Evolutionary conservation across 192 early-diverging fungal genomes (phyloP).

Genomic region (Coemansia sp.): DNA sequence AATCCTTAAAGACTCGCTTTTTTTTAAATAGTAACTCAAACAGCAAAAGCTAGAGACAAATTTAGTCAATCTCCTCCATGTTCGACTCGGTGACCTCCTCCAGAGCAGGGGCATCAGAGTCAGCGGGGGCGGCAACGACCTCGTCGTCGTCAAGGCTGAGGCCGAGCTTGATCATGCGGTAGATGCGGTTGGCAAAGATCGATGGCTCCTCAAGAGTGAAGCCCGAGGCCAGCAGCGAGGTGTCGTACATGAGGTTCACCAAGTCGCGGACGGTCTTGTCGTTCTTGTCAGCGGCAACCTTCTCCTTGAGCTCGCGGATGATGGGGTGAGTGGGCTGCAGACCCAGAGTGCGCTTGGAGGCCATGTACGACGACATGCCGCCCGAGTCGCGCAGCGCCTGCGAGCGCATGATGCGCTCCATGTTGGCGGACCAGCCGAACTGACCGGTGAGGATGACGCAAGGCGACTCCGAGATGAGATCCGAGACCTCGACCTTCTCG

Average conservation of each 20-base stretch:
- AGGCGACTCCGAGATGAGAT: slow-evolving; percentile 95
- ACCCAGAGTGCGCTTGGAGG: slow-evolving; percentile 98
- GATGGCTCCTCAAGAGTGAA: slow-evolving; percentile 96
- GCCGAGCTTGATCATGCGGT: slow-evolving; percentile 99
- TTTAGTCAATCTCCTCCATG: slow-evolving; percentile 75
- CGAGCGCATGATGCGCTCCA: slow-evolving; percentile 99
- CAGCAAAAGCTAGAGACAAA: not conserved
- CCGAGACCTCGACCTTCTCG: slow-evolving; percentile 90
- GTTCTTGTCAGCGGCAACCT: slow-evolving; percentile 93
- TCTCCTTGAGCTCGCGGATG: slow-evolving; percentile 90
- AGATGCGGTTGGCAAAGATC: slow-evolving; percentile 90
- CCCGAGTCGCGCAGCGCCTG: slow-evolving; percentile 98
- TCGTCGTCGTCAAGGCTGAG: slow-evolving; percentile 92
- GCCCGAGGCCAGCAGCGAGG: slow-evolving; percentile 93
- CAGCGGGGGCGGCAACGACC: slow-evolving; percentile 38
- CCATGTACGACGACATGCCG: slow-evolving; percentile 99
- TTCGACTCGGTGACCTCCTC: slow-evolving; percentile 61
- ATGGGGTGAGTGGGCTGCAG: slow-evolving; percentile 96
- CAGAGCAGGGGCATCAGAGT: slow-evolving; percentile 56
- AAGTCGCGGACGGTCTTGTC: slow-evolving; percentile 99
- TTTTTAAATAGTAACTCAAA: not conserved
- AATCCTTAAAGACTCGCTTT: not conserved
- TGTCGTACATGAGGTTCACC: slow-evolving; percentile 92
- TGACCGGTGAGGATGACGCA: slow-evolving; percentile 99
- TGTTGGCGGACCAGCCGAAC: slow-evolving; percentile 99